A percentile compares a stretch with the other conserved stretches of the same genome.
These are phyloP conservation scores for Crotalaria pallida DNA, from an alignment of 306 rosid genomes.

Conservation along the genomic window DNA sequence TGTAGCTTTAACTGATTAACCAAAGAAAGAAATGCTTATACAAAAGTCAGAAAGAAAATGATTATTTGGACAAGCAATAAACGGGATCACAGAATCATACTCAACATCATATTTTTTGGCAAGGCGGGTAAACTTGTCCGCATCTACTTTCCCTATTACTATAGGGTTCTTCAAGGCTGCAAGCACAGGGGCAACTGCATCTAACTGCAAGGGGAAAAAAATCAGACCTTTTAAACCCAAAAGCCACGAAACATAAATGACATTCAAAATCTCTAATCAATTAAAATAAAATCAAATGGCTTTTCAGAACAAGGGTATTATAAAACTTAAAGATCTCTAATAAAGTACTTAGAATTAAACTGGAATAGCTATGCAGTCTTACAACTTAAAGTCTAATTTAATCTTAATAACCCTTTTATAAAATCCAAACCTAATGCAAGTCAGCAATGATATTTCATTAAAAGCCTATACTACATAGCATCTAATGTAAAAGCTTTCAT, in stretches of 20 bases:
- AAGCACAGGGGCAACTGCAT: constrained; percentile 84
- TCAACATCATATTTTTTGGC: constrained; percentile 61
- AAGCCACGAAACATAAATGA: not conserved
- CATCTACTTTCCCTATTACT: constrained; percentile 72
- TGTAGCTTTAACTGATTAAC: not conserved
- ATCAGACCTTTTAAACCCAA: not conserved
- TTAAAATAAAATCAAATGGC: too few relatives aligned
- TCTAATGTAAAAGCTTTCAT: not conserved
- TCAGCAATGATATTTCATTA: not conserved
- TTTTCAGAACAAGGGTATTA: too few relatives aligned
- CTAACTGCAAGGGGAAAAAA: constrained; percentile 59
- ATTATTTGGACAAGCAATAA: not conserved
- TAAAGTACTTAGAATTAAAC: not conserved
- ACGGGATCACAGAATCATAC: constrained; percentile 41
- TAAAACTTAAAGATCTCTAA: not conserved
- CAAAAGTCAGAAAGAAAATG: not conserved
- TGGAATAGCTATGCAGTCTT: not conserved
- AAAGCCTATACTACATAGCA: not conserved
- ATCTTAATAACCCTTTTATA: not conserved
- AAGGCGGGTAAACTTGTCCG: constrained; percentile 71
- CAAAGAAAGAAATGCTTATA: constrained; percentile 2
- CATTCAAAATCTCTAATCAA: not conserved
- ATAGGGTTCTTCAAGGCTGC: constrained; percentile 73
- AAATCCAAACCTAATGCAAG: not conserved
- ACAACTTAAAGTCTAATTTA: not conserved